Evolutionary conservation across 345 rosid species (phyloP), one percentile per base, ranked within the genome.

Genomic region (Capsella bursapastoris): DNA sequence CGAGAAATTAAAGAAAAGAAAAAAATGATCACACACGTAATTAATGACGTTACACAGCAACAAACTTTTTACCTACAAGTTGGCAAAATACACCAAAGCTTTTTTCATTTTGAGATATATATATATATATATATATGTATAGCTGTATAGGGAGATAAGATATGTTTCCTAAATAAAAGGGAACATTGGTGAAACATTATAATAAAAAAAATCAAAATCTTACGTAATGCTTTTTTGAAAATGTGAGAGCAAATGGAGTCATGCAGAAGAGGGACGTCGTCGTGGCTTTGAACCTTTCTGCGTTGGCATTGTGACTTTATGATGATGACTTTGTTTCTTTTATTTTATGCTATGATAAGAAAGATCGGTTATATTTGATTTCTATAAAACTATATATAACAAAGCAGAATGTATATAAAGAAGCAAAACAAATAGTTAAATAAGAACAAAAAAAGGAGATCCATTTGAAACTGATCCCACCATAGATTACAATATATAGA

Each of bases 241-340:
- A 63, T 14, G 71, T 47, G 71, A 57, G 53, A 48, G 66, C 75
- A 48, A 63, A 56, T 48, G 32, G 75, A 69, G 60, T 49, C 70
- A 70, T 70, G 76, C 55, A 77, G 60, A 70, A 70, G 55, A 22
- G 40, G 47, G 61, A 70, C 66, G 60, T 78, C 66, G 60, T 78
- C 66, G 78, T 73, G 78, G 78, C 75, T 62, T 62, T 69, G 75
- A 32, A 50, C 7, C 79, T 79, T 73, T 79, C 61, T 50, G 68
- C 16, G 82, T 28, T 57, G 82, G 79, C 79, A 73, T 44, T 38
- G 37, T 32, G 8, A n/a, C 82, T 73, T 78, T 73, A 22, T 5
- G 25, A 32, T 38, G 18, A 18, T 62, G 57, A 29, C 70, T 73
- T 77, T 57, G 16, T 64, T 57, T 43, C 70, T 56, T 64, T 63